phyloP scores from a whole-genome alignment of 1,139 yeast genomes.

The Barnettozyma hawaiiensis region DNA sequence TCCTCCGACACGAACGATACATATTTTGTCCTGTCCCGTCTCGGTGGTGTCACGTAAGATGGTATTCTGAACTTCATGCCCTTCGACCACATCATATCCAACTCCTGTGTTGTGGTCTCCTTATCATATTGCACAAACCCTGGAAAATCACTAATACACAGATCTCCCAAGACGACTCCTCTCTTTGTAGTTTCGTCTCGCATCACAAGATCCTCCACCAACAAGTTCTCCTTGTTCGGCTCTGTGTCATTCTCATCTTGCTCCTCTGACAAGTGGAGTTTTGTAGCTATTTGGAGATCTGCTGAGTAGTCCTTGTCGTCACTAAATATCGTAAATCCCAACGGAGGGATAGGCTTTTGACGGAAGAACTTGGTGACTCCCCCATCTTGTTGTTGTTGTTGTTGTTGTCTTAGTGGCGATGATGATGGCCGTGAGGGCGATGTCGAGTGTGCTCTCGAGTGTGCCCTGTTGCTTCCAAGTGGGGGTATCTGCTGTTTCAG shows the following conservation, averaged over 20 bases:
- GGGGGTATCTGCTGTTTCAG: constrained; percentile 6
- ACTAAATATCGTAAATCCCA: constrained; percentile 22
- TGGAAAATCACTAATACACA: constrained; percentile 14
- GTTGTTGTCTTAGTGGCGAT: constrained; percentile 9
- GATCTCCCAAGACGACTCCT: constrained; percentile 14
- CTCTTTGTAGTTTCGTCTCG: constrained; percentile 1
- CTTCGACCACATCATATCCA: constrained; percentile 18
- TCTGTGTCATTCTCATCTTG: constrained; percentile 20
- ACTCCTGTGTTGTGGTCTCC: constrained; percentile 9
- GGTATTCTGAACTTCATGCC: constrained; percentile 16
- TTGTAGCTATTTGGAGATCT: constrained; percentile 14
- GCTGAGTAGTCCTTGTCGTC: constrained; percentile 22
- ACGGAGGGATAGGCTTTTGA: constrained; percentile 6
- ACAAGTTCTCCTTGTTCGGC: constrained; percentile 19
- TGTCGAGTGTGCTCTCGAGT: background rate
- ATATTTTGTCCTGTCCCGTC: constrained; percentile 18
- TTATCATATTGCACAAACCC: constrained; percentile 16
- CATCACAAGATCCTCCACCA: background rate
- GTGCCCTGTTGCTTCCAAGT: background rate
- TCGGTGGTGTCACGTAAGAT: constrained; percentile 24
- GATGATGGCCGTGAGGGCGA: constrained; percentile 11
- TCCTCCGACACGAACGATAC: constrained; percentile 14
- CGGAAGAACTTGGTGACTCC: constrained; percentile 4
- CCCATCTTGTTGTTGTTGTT: background rate
- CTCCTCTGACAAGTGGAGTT: constrained; percentile 6